Conservation (phyloP, 805 yeast genomes). For the Pichia cephalocereana region DNA sequence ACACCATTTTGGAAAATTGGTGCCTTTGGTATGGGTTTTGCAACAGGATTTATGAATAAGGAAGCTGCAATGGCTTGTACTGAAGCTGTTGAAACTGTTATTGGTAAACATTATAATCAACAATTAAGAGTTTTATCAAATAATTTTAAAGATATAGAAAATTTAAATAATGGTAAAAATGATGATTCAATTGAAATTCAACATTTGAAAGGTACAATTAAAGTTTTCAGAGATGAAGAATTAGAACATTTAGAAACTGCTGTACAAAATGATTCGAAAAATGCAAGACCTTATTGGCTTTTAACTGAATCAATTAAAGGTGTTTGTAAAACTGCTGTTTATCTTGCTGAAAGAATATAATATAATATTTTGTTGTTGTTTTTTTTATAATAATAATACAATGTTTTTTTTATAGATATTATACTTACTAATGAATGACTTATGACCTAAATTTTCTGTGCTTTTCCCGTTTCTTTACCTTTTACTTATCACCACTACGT, state of each 20-base stretch:
- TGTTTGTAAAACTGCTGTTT: constrained; percentile 81
- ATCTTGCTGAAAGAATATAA: constrained; percentile 60
- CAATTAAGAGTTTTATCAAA: constrained; percentile 72
- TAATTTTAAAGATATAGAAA: constrained; percentile 43
- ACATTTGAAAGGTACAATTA: constrained; percentile 51
- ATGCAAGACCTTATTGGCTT: constrained; percentile 85
- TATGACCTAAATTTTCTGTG: background rate
- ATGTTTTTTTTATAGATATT: too few relatives aligned
- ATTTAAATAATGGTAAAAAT: constrained; percentile 20
- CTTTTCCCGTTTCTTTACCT: too few relatives aligned
- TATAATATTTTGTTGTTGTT: too few relatives aligned
- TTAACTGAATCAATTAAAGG: constrained; percentile 80
- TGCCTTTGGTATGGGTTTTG: constrained; percentile 77
- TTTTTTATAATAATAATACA: too few relatives aligned
- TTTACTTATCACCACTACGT: too few relatives aligned
- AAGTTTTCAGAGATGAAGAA: constrained; percentile 85
- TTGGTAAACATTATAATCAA: constrained; percentile 90
- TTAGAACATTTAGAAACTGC: constrained; percentile 94
- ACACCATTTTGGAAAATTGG: constrained; percentile 94
- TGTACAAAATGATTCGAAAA: constrained; percentile 80
- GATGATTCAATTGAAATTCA: constrained; percentile 45
- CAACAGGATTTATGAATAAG: constrained; percentile 78
- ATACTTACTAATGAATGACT: too few relatives aligned
- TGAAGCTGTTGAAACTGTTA: constrained; percentile 96
- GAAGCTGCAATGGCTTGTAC: constrained; percentile 99